Base-by-base conservation (phyloP, 257 asterid species). In the Gentiana macrophylla region DNA sequence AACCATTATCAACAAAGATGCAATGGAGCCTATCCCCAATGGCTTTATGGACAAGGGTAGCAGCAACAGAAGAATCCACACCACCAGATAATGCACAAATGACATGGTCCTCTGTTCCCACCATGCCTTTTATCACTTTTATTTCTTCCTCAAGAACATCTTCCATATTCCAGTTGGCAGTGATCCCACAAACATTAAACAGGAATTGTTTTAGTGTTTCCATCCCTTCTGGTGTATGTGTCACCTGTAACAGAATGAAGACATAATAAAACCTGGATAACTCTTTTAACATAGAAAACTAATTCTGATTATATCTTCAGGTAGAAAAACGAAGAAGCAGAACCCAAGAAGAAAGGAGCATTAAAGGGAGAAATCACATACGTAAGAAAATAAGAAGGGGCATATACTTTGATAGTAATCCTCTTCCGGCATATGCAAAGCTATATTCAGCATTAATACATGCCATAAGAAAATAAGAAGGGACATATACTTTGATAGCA, bases 1-100 rank as follows among this genome's bases (percentile, higher is more conserved):
- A 79, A 63, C 99, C 99, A 71, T 92, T 92, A 73, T 92, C 97
- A 44, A 92, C 97, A 71, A 92, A 92, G 60, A 84, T 77, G 62
- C 97, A 92, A 58, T 92, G 99, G 67, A 92, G 99, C 62, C 99
- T 82, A 51, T 88, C 94, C 43, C 99, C 97, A 63, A 88, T 88
- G 36, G 99, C 99, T 65, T 77, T 79, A 62, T 92, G 94, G 62
- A 92, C 99, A 64, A 92, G 88, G 35, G 94, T 88, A 51, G 94
- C 99, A 12, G 99, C 97, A 51, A 92, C 99, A 3, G 97, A 79
- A 34, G 99, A 88, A 76, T 92, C 99, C 4, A 92, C 99, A 13
- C 97, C 99, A 45, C 99, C 99, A 50, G 99, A 92, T 56, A 88
- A 69, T 3, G 95, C 99, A 81, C 99, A 92, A 34, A 92, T 92